Evolutionary conservation across 768 basidiomycete species (phyloP).

Genomic region (Lactifluus hygrophoroides): DNA sequence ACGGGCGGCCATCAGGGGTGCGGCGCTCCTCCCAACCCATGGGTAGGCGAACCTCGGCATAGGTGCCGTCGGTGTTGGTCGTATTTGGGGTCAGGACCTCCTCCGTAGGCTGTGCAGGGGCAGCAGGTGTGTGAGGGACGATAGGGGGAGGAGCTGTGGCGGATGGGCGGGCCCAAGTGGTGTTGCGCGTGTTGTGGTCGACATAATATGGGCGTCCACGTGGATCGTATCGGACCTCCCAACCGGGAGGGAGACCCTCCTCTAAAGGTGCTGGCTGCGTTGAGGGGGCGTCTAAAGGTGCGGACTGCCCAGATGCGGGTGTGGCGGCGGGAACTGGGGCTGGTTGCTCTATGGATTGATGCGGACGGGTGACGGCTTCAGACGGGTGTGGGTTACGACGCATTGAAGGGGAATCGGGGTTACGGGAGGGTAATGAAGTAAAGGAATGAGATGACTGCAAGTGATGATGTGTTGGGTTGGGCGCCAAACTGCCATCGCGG

Average conservation of each 20-base stretch:
- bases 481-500: conserved; percentile 9
- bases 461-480: neutral
- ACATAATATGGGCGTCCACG: conserved; percentile 76
- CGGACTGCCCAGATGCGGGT: neutral
- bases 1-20: conserved; percentile 77
- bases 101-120: neutral
- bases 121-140: conserved; percentile 24
- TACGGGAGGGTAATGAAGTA: conserved; percentile 4
- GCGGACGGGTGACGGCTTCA: neutral
- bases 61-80: conserved; percentile 27
- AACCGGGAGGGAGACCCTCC: conserved; percentile 63
- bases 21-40: conserved; percentile 90
- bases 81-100: conserved; percentile 14
- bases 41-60: conserved; percentile 65
- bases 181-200: conserved; percentile 74
- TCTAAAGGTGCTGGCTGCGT: conserved; percentile 34
- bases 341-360: neutral
- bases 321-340: conserved; percentile 2
- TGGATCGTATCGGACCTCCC: conserved; percentile 74
- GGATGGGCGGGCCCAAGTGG: conserved; percentile 68
- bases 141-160: conserved; percentile 20
- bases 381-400: conserved; percentile 7
- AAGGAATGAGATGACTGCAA: conserved; percentile 15
- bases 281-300: conserved; percentile 25
- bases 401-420: conserved; percentile 25